A percentile compares a stretch with the other conserved stretches of the same genome.
phyloP scores from a whole-genome alignment of 2,329 filamentous ascomycete genomes.

The Fusarium decemcellulare region DNA sequence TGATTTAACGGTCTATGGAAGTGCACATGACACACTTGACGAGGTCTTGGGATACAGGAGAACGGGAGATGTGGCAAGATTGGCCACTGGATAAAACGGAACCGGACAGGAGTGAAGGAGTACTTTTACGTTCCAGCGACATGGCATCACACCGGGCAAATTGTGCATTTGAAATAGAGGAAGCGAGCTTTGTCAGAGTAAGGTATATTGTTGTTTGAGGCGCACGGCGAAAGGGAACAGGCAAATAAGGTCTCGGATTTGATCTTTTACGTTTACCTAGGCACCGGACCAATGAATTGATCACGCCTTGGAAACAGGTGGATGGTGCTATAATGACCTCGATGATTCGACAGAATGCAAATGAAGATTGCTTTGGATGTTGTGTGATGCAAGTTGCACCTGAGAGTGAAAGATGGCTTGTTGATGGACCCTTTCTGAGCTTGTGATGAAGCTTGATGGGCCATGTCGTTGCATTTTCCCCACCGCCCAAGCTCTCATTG shows the following conservation, averaged over 20 bases:
- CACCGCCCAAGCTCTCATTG: slow-evolving; percentile 33
- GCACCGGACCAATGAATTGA: not conserved
- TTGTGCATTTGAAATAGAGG: slow-evolving; percentile 40
- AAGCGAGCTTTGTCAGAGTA: slow-evolving; percentile 13
- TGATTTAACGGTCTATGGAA: slow-evolving; percentile 51
- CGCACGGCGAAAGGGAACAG: slow-evolving; percentile 38
- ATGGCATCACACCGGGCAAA: slow-evolving; percentile 34
- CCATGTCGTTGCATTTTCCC: slow-evolving; percentile 25
- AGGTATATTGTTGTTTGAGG: slow-evolving; percentile 34
- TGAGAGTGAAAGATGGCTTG: too few relatives aligned
- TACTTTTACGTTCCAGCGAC: slow-evolving; percentile 29
- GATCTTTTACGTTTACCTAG: not conserved
- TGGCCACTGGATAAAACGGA: slow-evolving; percentile 22
- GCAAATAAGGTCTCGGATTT: slow-evolving; percentile 4
- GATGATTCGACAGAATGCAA: not conserved
- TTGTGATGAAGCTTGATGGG: slow-evolving; percentile 19
- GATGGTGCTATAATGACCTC: slow-evolving; percentile 9
- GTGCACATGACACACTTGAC: slow-evolving; percentile 32
- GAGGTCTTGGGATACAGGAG: slow-evolving; percentile 20
- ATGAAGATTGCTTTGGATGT: slow-evolving; percentile 2
- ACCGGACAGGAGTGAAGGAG: slow-evolving; percentile 26
- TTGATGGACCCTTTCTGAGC: not conserved
- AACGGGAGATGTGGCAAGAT: slow-evolving; percentile 15
- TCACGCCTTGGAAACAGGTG: not conserved
- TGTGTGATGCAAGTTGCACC: not conserved